Evolutionary conservation across 2,329 filamentous ascomycete genomes (phyloP).

Genomic region (Pseudomassariella vexata): DNA sequence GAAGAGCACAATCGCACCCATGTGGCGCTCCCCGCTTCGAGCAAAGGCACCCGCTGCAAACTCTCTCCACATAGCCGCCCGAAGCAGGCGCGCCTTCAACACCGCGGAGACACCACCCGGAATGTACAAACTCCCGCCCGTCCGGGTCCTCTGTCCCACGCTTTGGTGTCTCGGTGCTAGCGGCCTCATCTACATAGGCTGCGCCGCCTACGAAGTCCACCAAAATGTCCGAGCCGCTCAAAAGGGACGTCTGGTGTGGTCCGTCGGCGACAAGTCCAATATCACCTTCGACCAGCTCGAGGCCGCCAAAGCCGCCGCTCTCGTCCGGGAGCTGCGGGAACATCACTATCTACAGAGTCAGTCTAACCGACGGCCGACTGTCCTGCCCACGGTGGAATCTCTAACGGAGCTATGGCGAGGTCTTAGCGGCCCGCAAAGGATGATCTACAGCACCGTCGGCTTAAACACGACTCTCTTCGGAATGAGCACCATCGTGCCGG

Average conservation of each 20-base stretch:
- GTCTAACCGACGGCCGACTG: too few relatives aligned
- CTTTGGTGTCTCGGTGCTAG: constrained; percentile 17
- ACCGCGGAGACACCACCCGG: too few relatives aligned
- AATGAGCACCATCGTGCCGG: constrained; percentile 3
- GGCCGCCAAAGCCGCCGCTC: background rate
- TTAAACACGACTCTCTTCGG: constrained; percentile 10
- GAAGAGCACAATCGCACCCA: too few relatives aligned
- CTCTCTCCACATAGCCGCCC: too few relatives aligned
- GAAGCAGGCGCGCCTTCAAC: too few relatives aligned
- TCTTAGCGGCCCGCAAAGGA: constrained; percentile 1
- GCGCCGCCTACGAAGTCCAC: constrained; percentile 19
- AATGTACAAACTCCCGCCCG: constrained; percentile 6
- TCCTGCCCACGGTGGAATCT: too few relatives aligned
- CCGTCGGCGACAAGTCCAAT: too few relatives aligned
- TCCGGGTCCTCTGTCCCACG: constrained; percentile 15
- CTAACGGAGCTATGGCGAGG: too few relatives aligned
- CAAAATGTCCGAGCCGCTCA: constrained; percentile 15
- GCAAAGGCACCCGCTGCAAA: too few relatives aligned
- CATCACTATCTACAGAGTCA: too few relatives aligned
- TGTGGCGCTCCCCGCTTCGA: too few relatives aligned
- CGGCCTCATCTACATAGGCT: constrained; percentile 17
- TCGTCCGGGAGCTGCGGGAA: background rate
- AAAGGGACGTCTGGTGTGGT: too few relatives aligned
- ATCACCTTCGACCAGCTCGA: constrained; percentile 6
- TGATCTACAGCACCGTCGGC: constrained; percentile 10